A percentile compares a stretch with the other conserved stretches of the same genome.
Conservation (phyloP, 2,329 filamentous ascomycete genomes). For the Byssochlamys sp. region DNA sequence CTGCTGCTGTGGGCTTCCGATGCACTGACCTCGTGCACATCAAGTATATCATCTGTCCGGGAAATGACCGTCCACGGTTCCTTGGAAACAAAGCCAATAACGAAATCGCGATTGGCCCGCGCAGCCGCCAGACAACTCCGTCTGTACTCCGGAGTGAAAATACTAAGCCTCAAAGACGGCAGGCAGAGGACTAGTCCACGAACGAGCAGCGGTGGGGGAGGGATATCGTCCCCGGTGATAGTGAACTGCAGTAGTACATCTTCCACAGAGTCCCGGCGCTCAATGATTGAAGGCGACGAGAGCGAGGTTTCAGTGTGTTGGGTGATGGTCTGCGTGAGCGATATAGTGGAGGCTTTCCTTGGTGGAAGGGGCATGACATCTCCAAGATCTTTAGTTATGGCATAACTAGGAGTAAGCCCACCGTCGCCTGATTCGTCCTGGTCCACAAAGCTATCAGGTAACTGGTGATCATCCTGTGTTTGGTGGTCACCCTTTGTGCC, state of each 20-base stretch:
- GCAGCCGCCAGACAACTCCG: constrained; percentile 28
- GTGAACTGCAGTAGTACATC: constrained; percentile 3
- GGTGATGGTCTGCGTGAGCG: constrained; percentile 31
- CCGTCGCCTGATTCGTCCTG: constrained; percentile 7
- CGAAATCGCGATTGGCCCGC: constrained; percentile 32
- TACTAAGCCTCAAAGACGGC: constrained; percentile 18
- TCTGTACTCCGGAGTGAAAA: constrained; percentile 25
- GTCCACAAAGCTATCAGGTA: constrained; percentile 6
- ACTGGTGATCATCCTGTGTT: constrained; percentile 6
- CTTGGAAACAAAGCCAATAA: constrained; percentile 26
- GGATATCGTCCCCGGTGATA: constrained; percentile 15
- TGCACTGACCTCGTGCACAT: constrained; percentile 6
- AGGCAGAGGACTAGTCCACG: constrained; percentile 29
- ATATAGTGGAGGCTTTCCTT: constrained; percentile 33
- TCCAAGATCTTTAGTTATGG: constrained; percentile 13
- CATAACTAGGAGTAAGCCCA: constrained; percentile 7
- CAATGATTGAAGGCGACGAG: constrained; percentile 3
- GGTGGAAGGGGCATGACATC: constrained; percentile 12
- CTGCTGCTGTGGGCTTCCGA: constrained; percentile 1
- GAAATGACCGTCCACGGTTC: constrained; percentile 28
- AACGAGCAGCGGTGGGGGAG: constrained; percentile 25
- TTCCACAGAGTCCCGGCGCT: constrained; percentile 3
- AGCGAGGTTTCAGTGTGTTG: constrained; percentile 25
- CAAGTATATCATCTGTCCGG: constrained; percentile 18
- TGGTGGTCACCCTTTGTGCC: constrained; percentile 7